phyloP scores from a whole-genome alignment of 306 rosid genomes.

The Hippophae rhamnoides region DNA sequence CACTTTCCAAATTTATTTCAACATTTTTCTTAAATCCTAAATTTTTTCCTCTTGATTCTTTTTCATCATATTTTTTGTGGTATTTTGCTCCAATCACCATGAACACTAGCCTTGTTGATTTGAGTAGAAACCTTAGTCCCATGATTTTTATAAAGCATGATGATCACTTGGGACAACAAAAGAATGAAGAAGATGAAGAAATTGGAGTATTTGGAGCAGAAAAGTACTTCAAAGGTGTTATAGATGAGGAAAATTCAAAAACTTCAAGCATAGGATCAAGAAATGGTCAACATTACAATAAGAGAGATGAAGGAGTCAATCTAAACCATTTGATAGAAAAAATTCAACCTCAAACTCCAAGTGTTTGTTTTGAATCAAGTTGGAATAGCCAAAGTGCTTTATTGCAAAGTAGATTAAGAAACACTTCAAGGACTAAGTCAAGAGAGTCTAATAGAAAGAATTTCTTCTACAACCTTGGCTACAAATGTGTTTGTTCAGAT shows the following conservation, averaged over 20 bases:
- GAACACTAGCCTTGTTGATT: slow-evolving; percentile 25
- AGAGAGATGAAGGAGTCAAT: slow-evolving; percentile 7
- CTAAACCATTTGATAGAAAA: slow-evolving; percentile 20
- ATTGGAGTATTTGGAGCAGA: slow-evolving; percentile 82
- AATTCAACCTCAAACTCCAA: slow-evolving; percentile 45
- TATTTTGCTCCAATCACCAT: slow-evolving; percentile 26
- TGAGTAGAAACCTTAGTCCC: slow-evolving; percentile 20
- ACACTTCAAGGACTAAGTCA: slow-evolving; percentile 15
- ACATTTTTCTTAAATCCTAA: slow-evolving; percentile 5
- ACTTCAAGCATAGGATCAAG: slow-evolving; percentile 17
- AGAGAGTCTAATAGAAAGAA: slow-evolving; percentile 17
- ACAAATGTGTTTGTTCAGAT: slow-evolving; percentile 65
- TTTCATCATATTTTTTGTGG: slow-evolving; percentile 16
- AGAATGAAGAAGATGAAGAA: slow-evolving; percentile 59
- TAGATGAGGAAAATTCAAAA: slow-evolving; percentile 25
- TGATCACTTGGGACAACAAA: slow-evolving; percentile 19
- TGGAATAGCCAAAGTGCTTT: slow-evolving; percentile 70
- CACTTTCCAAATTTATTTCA: not conserved
- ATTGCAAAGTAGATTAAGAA: slow-evolving; percentile 22
- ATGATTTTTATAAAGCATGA: slow-evolving; percentile 15
- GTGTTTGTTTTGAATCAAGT: slow-evolving; percentile 65
- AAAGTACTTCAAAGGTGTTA: slow-evolving; percentile 81
- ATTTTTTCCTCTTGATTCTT: slow-evolving; percentile 20
- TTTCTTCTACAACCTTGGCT: slow-evolving; percentile 51
- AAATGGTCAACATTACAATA: not conserved